Conservation (phyloP, 352 stramenopile genomes). For the Phytophthora nicotianae region DNA sequence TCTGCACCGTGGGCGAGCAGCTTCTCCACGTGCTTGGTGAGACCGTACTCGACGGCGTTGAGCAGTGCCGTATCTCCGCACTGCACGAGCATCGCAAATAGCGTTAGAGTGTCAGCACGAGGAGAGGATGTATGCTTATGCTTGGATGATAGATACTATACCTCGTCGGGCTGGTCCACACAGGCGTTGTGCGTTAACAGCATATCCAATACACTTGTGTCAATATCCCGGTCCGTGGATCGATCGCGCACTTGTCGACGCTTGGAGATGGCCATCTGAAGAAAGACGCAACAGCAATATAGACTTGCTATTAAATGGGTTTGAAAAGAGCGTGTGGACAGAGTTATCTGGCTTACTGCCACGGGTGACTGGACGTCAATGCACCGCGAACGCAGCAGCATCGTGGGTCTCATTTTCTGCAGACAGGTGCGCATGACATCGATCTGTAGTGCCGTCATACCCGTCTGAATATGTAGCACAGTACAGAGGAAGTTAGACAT, state of each 20-base stretch:
- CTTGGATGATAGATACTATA: background rate
- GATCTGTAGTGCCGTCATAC: conserved; percentile 54
- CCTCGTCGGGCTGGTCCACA: conserved; percentile 39
- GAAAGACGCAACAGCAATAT: background rate
- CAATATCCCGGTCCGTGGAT: conserved; percentile 46
- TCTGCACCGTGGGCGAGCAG: conserved; percentile 44
- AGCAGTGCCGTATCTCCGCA: conserved; percentile 46
- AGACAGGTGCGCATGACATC: conserved; percentile 50
- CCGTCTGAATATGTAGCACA: conserved; percentile 1
- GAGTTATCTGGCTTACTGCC: conserved; percentile 26
- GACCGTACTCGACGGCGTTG: conserved; percentile 42
- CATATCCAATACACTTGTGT: conserved; percentile 49
- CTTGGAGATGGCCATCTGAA: conserved; percentile 40
- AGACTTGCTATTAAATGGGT: no score
- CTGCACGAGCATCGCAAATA: conserved; percentile 6
- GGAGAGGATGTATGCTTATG: background rate
- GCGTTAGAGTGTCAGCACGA: background rate
- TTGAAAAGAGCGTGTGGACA: background rate
- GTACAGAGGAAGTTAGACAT: background rate
- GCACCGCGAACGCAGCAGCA: conserved; percentile 40
- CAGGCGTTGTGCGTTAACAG: conserved; percentile 36
- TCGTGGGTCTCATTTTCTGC: conserved; percentile 48
- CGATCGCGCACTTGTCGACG: conserved; percentile 37
- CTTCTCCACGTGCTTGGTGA: conserved; percentile 56
- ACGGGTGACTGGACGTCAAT: conserved; percentile 46